Conservation (phyloP, 73 alveolate species). For the Paramecium octaurelia region DNA sequence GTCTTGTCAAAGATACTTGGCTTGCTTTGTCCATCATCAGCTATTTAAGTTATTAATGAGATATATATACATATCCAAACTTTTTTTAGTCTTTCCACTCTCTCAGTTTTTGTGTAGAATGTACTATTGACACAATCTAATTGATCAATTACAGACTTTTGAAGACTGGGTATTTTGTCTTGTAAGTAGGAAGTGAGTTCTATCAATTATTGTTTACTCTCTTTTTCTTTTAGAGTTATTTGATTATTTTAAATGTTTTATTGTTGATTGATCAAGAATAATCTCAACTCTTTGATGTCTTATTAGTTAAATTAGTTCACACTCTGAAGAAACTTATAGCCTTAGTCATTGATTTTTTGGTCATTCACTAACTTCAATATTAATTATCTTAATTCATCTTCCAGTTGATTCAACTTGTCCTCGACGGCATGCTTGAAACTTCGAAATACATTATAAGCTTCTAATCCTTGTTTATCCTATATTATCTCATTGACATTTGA, state of each 20-base stretch:
- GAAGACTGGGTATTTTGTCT: neutral
- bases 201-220: neutral
- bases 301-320: neutral
- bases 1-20: neutral
- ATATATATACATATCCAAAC: neutral
- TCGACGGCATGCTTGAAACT: neutral
- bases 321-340: neutral
- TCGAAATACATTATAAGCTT: neutral
- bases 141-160: neutral
- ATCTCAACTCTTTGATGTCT: neutral
- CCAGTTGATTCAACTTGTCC: neutral
- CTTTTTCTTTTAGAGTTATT: neutral
- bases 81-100: slow-evolving; percentile 1
- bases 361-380: neutral
- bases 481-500: slow-evolving; percentile 6
- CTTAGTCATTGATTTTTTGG: neutral
- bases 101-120: neutral
- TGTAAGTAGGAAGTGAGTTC: neutral
- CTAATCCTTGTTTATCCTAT: neutral
- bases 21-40: neutral
- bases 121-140: neutral
- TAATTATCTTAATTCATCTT: neutral
- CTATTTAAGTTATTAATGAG: neutral
- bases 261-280: neutral
- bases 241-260: neutral